Conservation (phyloP, 2,329 filamentous ascomycete species). For the Trichoderma cornu-damae region DNA sequence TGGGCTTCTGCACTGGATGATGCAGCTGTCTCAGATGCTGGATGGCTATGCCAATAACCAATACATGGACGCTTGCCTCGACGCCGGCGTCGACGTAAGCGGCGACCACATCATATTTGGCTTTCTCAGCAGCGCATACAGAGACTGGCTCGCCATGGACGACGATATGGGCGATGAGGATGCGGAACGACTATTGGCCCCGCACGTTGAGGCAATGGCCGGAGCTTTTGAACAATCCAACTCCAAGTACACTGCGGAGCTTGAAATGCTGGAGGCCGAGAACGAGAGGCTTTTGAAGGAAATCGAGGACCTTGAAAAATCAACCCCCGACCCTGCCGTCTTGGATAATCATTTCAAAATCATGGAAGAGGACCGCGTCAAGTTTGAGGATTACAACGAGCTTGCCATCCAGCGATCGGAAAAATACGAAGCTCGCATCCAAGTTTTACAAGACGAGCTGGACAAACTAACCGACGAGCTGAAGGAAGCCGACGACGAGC, state of each 20-base stretch:
- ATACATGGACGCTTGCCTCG: slow-evolving; percentile 86
- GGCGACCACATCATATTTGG: slow-evolving; percentile 92
- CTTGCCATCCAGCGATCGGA: slow-evolving; percentile 78
- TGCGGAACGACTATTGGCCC: slow-evolving; percentile 69
- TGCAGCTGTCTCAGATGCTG: slow-evolving; percentile 93
- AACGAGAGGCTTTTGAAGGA: slow-evolving; percentile 75
- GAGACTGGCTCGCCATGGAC: slow-evolving; percentile 89
- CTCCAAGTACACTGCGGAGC: slow-evolving; percentile 74
- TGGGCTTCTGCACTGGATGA: slow-evolving; percentile 95
- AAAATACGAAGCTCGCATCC: slow-evolving; percentile 77
- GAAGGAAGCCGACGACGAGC: slow-evolving; percentile 75
- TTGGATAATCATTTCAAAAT: slow-evolving; percentile 88
- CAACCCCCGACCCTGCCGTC: slow-evolving; percentile 73
- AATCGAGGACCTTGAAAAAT: slow-evolving; percentile 84
- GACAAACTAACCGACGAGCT: slow-evolving; percentile 72
- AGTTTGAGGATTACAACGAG: slow-evolving; percentile 93
- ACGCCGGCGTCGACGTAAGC: slow-evolving; percentile 79
- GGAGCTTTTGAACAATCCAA: slow-evolving; percentile 81
- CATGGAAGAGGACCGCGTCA: slow-evolving; percentile 87
- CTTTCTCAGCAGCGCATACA: slow-evolving; percentile 84
- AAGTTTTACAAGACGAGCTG: slow-evolving; percentile 80
- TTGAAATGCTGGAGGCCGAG: slow-evolving; percentile 81
- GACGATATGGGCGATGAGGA: slow-evolving; percentile 85
- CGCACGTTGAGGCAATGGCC: slow-evolving; percentile 85
- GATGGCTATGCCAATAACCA: slow-evolving; percentile 72